Evolutionary conservation across 352 stramenopile genomes (phyloP).

Genomic region (Phytophthora tentaculata): DNA sequence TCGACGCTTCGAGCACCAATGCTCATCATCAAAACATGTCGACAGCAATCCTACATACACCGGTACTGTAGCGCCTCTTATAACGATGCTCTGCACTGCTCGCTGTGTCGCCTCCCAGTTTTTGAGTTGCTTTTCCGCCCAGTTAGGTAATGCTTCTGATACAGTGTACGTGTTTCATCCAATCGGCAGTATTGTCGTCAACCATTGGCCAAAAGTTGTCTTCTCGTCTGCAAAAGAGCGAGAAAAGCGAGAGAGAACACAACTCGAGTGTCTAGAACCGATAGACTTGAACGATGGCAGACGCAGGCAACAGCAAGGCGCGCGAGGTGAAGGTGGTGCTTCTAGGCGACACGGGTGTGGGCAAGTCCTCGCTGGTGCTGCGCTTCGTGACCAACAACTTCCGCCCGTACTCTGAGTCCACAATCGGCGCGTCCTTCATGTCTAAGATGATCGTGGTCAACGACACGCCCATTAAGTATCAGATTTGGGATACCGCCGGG

Average conservation of each 20-base stretch:
- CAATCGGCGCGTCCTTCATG: slow-evolving; percentile 98
- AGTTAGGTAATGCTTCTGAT: slow-evolving; percentile 20
- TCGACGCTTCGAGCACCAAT: neutral
- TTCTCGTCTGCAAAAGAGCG: slow-evolving; percentile 9
- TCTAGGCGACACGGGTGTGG: slow-evolving; percentile 94
- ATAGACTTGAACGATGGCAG: slow-evolving; percentile 48
- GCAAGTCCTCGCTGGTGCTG: slow-evolving; percentile 96
- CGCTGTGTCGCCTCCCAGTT: slow-evolving; percentile 4
- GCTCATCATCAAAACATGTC: neutral
- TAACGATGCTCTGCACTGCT: no score
- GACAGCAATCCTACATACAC: no score
- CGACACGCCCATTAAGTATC: slow-evolving; percentile 94
- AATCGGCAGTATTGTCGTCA: slow-evolving; percentile 4
- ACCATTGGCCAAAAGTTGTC: neutral
- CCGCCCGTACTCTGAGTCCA: slow-evolving; percentile 95
- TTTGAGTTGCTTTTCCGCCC: slow-evolving; percentile 2
- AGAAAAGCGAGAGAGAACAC: slow-evolving; percentile 22
- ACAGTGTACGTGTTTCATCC: slow-evolving; percentile 8
- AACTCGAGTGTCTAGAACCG: slow-evolving; percentile 8
- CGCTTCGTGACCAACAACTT: slow-evolving; percentile 98
- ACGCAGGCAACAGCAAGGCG: slow-evolving; percentile 70
- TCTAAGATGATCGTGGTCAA: slow-evolving; percentile 95
- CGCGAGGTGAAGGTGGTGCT: slow-evolving; percentile 92
- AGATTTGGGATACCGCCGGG: slow-evolving; percentile 99
- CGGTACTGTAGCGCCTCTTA: no score